phyloP scores from a whole-genome alignment of 768 basidiomycete genomes.

The Leucocoprinus leucothites region DNA sequence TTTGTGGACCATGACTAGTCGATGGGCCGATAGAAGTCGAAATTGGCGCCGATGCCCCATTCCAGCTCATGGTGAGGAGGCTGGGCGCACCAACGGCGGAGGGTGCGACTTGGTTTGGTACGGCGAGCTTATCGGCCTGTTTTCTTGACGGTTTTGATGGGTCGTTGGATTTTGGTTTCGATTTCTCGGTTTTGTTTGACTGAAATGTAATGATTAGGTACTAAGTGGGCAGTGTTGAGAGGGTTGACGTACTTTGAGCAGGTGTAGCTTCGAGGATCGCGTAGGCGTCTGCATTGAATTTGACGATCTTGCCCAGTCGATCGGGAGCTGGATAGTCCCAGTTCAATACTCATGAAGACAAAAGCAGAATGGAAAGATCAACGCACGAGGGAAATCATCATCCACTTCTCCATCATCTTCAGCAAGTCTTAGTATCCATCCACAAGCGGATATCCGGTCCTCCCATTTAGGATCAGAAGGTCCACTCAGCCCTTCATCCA shows the following conservation, averaged over 20 bases:
- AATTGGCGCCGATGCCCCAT: conserved; percentile 44
- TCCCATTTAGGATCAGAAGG: conserved; percentile 62
- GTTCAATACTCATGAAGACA: background rate
- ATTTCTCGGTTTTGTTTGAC: conserved; percentile 76
- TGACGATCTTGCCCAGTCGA: conserved; percentile 76
- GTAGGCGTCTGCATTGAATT: conserved; percentile 89
- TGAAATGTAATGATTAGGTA: conserved; percentile 17
- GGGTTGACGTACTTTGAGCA: conserved; percentile 52
- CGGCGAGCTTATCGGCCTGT: conserved; percentile 40
- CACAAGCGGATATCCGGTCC: conserved; percentile 65
- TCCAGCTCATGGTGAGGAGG: conserved; percentile 40
- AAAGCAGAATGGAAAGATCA: conserved; percentile 21
- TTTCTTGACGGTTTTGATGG: conserved; percentile 73
- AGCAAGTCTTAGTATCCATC: conserved; percentile 91
- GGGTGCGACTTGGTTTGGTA: conserved; percentile 35
- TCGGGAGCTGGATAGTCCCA: conserved; percentile 77
- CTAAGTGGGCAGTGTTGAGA: background rate
- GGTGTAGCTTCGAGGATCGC: conserved; percentile 78
- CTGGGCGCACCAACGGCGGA: conserved; percentile 39
- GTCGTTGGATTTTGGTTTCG: conserved; percentile 78
- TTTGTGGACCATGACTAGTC: conserved; percentile 72
- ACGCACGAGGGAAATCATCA: conserved; percentile 95
- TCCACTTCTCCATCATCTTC: conserved; percentile 99
- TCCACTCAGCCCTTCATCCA: conserved; percentile 62
- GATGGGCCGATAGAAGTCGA: conserved; percentile 68